Evolutionary conservation across 805 yeast species (phyloP).

Genomic region (Wickerhamomyces rabaulensis): DNA sequence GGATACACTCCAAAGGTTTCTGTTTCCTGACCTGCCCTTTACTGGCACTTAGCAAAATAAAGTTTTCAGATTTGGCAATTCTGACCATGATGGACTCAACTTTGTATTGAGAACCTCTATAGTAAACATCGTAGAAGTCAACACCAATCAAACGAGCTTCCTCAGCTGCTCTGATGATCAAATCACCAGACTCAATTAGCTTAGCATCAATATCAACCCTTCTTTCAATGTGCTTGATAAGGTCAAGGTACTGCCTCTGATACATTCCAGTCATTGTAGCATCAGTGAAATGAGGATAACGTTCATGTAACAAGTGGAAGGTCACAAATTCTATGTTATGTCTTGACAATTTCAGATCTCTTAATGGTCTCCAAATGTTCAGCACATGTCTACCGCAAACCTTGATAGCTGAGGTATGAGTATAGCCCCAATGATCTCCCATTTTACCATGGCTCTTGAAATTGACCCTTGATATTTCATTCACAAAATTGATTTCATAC

Average conservation of each 20-base stretch:
- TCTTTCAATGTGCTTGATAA: constrained; percentile 41
- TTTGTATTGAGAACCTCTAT: constrained; percentile 90
- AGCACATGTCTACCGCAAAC: constrained; percentile 80
- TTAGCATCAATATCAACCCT: constrained; percentile 38
- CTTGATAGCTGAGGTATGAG: constrained; percentile 64
- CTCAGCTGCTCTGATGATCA: constrained; percentile 68
- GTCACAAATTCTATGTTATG: constrained; percentile 77
- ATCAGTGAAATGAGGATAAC: constrained; percentile 60
- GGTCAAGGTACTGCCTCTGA: constrained; percentile 27
- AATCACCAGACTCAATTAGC: constrained; percentile 48
- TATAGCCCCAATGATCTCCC: constrained; percentile 75
- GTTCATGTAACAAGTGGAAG: constrained; percentile 57
- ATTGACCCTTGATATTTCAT: constrained; percentile 56
- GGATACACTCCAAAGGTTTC: constrained; percentile 81
- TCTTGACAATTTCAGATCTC: constrained; percentile 59
- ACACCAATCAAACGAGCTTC: constrained; percentile 84
- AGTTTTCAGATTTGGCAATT: constrained; percentile 71
- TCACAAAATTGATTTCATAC: constrained; percentile 48
- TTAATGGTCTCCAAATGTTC: constrained; percentile 77
- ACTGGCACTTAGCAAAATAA: constrained; percentile 70
- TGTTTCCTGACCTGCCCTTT: constrained; percentile 77
- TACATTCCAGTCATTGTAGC: constrained; percentile 45
- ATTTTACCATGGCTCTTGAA: constrained; percentile 43
- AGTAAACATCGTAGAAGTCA: constrained; percentile 81
- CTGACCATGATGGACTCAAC: constrained; percentile 82